Conservation (phyloP, 169 alveolate genomes). For the Eimeria tenella region DNA sequence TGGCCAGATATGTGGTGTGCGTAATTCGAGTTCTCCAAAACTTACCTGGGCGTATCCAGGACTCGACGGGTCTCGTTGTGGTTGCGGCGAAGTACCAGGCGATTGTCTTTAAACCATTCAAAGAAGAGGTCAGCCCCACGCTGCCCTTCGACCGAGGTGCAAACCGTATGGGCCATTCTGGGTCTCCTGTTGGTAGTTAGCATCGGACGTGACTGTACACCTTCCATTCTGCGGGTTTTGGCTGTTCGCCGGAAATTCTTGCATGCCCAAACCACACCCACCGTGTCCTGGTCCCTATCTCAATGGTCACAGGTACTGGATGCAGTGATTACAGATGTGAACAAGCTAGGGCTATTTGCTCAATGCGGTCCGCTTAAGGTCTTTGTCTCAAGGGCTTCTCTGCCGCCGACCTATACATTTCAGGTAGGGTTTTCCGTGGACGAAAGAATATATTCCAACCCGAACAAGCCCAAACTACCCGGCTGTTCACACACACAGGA, state of each 20-base stretch:
- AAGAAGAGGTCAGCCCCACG: constrained; percentile 89
- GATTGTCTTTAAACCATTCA: constrained; percentile 92
- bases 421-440: constrained; percentile 38
- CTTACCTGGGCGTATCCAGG: constrained; percentile 95
- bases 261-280: too few relatives aligned
- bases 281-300: not conserved
- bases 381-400: constrained; percentile 92
- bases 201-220: too few relatives aligned
- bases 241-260: not conserved
- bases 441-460: not conserved
- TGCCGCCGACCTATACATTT: constrained; percentile 91
- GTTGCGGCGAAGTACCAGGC: constrained; percentile 94
- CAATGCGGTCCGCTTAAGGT: constrained; percentile 95
- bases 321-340: constrained; percentile 94
- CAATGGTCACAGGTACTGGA: constrained; percentile 87
- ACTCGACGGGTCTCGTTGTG: constrained; percentile 94
- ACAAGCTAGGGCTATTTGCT: constrained; percentile 93
- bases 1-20: constrained; percentile 92
- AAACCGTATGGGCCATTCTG: too few relatives aligned
- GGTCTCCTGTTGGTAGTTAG: too few relatives aligned
- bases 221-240: too few relatives aligned
- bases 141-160: too few relatives aligned
- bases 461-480: not conserved
- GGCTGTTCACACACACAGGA: not conserved
- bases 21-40: constrained; percentile 92